phyloP scores from a whole-genome alignment of 2,329 filamentous ascomycete species.

The Alternaria angustiovoidea region DNA sequence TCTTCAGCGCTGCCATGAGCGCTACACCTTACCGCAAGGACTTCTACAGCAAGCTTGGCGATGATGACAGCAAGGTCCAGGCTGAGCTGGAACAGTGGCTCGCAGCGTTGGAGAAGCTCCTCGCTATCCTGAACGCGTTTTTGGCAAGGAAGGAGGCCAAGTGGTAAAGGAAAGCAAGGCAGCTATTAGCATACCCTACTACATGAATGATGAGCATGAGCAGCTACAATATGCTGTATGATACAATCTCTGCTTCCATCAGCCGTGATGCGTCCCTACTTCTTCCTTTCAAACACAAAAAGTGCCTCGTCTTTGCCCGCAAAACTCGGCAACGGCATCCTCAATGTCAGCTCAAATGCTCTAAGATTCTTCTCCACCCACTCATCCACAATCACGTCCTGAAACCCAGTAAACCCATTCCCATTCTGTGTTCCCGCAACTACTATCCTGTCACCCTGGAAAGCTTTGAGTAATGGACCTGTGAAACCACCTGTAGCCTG shows the following conservation, averaged over 20 bases:
- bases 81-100: slow-evolving; percentile 75
- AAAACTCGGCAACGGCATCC: slow-evolving; percentile 76
- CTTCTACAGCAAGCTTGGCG: slow-evolving; percentile 88
- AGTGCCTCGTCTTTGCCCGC: slow-evolving; percentile 79
- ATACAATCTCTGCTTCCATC: neutral
- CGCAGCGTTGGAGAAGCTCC: slow-evolving; percentile 76
- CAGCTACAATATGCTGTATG: neutral
- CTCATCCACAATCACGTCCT: slow-evolving; percentile 68
- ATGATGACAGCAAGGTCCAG: slow-evolving; percentile 68
- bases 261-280: slow-evolving; percentile 3
- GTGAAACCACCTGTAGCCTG: slow-evolving; percentile 75
- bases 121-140: slow-evolving; percentile 76
- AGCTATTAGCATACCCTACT: neutral
- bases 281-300: slow-evolving; percentile 66
- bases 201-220: slow-evolving; percentile 1
- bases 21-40: slow-evolving; percentile 92
- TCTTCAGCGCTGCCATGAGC: slow-evolving; percentile 92
- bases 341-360: slow-evolving; percentile 67
- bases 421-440: slow-evolving; percentile 77
- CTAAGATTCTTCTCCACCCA: slow-evolving; percentile 68
- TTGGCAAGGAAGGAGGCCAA: slow-evolving; percentile 44
- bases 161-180: slow-evolving; percentile 29
- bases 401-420: slow-evolving; percentile 78
- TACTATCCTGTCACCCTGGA: slow-evolving; percentile 69
- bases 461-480: slow-evolving; percentile 66